Percentiles rank a stretch among this genome's conserved stretches.
These are phyloP conservation scores for Allomyces macrogynus DNA, from an alignment of 192 early-diverging fungal species.

Conservation along the genomic window DNA sequence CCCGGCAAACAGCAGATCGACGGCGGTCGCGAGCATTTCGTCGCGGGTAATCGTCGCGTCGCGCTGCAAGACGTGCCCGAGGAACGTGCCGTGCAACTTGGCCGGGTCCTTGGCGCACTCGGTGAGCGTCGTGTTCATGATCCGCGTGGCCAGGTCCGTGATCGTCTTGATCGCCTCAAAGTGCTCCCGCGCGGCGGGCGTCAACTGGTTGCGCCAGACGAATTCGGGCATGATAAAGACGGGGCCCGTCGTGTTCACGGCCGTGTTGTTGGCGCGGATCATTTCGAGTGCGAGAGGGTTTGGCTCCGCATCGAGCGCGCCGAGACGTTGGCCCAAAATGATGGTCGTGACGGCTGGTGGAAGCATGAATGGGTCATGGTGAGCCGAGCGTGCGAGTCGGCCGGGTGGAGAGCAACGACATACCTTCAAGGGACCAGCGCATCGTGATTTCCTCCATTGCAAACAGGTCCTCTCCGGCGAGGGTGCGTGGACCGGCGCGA, in stretches of 20 bases:
- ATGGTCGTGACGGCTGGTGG: not conserved
- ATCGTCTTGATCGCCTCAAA: too few relatives aligned
- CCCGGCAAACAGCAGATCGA: not conserved
- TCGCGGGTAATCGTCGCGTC: not conserved
- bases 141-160: too few relatives aligned
- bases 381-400: too few relatives aligned
- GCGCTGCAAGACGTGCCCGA: not conserved
- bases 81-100: not conserved
- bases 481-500: not conserved
- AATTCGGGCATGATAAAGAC: not conserved
- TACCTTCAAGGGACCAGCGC: not conserved
- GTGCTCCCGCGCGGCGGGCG: too few relatives aligned
- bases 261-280: not conserved
- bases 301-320: not conserved
- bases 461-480: not conserved
- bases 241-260: not conserved
- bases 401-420: not conserved
- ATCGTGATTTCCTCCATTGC: not conserved
- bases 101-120: too few relatives aligned
- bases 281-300: not conserved
- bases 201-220: not conserved
- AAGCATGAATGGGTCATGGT: too few relatives aligned
- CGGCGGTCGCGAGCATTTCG: not conserved
- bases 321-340: not conserved
- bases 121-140: too few relatives aligned